A percentile compares a stretch with the other conserved stretches of the same genome.
phyloP scores from a whole-genome alignment of 2,329 filamentous ascomycete species.

The Pseudogymnoascus sp. region DNA sequence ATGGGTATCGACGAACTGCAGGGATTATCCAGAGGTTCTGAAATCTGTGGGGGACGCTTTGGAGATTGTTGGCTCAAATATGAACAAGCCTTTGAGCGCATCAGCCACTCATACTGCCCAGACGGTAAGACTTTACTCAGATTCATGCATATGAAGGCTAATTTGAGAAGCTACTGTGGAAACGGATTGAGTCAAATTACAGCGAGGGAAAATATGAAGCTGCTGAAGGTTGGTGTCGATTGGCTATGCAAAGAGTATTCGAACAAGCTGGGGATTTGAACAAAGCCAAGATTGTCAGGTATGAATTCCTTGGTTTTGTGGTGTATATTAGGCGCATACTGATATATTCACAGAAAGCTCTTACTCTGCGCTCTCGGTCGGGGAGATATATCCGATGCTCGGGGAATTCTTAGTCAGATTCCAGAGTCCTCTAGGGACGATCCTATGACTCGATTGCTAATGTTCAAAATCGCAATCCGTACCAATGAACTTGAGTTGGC shows the following conservation, averaged over 20 bases:
- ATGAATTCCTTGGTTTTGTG: constrained; percentile 14
- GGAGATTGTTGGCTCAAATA: constrained; percentile 38
- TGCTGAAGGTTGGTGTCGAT: constrained; percentile 62
- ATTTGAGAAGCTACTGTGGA: constrained; percentile 65
- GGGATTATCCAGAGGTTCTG: constrained; percentile 29
- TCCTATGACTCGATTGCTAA: constrained; percentile 61
- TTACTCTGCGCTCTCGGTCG: constrained; percentile 60
- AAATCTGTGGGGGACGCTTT: constrained; percentile 36
- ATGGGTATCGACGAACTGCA: constrained; percentile 53
- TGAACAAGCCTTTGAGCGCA: constrained; percentile 43
- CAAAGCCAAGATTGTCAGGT: constrained; percentile 49
- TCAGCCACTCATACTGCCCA: constrained; percentile 60
- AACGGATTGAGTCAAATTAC: constrained; percentile 56
- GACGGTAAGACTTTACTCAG: constrained; percentile 41
- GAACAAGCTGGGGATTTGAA: constrained; percentile 57
- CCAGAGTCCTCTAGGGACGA: constrained; percentile 49
- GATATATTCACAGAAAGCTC: constrained; percentile 50
- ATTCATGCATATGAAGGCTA: neutral
- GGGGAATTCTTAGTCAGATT: constrained; percentile 51
- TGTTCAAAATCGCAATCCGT: constrained; percentile 65
- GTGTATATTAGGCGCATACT: neutral
- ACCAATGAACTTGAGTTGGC: constrained; percentile 50
- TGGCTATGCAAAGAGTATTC: constrained; percentile 63
- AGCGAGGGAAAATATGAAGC: constrained; percentile 43
- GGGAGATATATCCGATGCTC: constrained; percentile 47